A percentile compares a stretch with the other conserved stretches of the same genome.
These are phyloP conservation scores for Fusarium sp. DNA, from an alignment of 2,329 filamentous ascomycete genomes.

Conservation along the genomic window DNA sequence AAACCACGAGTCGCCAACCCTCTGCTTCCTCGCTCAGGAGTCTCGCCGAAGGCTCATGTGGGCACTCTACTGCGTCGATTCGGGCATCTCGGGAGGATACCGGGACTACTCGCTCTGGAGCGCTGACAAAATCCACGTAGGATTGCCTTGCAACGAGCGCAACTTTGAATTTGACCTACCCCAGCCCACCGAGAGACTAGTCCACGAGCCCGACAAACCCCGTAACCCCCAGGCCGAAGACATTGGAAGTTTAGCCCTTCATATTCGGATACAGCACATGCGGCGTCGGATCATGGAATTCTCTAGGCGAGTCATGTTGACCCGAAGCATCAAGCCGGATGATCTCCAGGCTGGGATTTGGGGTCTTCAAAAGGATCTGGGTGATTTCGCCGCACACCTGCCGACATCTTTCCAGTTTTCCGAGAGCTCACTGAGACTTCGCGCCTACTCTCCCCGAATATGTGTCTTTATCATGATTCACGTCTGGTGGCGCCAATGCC, in stretches of 20 bases:
- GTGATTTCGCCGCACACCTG: conserved; percentile 64
- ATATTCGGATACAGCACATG: conserved; percentile 67
- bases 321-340: conserved; percentile 56
- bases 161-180: conserved; percentile 69
- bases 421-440: conserved; percentile 66
- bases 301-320: conserved; percentile 56
- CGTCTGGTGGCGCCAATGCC: conserved; percentile 69
- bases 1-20: conserved; percentile 56
- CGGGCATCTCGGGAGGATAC: conserved; percentile 56
- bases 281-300: conserved; percentile 67
- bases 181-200: conserved; percentile 65
- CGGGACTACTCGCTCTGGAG: conserved; percentile 60
- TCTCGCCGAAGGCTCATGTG: conserved; percentile 58
- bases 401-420: conserved; percentile 69
- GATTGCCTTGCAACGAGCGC: conserved; percentile 57
- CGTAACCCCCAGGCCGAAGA: conserved; percentile 59
- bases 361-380: conserved; percentile 61
- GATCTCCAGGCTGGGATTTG: conserved; percentile 59
- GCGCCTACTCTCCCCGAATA: conserved; percentile 67
- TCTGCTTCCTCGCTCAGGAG: conserved; percentile 56
- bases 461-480: conserved; percentile 72
- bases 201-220: conserved; percentile 56
- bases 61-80: conserved; percentile 58
- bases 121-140: conserved; percentile 55
- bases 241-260: conserved; percentile 66